These are phyloP conservation scores for Suillus subaureus DNA, from an alignment of 768 basidiomycete genomes.

Conservation along the genomic window DNA sequence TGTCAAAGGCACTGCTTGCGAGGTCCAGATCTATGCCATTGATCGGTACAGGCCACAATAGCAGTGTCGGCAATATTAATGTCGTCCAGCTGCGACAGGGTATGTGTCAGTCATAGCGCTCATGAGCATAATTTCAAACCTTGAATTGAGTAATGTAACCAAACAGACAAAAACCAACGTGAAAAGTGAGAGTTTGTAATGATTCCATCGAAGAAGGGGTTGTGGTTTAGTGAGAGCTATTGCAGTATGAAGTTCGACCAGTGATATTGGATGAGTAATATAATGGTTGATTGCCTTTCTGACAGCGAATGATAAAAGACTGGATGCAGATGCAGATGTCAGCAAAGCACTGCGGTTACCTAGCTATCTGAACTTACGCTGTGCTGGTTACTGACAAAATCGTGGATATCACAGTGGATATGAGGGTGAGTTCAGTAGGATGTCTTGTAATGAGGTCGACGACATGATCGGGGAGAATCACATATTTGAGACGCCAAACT, in stretches of 20 bases:
- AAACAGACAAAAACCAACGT: background rate
- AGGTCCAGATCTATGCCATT: background rate
- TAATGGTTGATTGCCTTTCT: background rate
- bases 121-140: background rate
- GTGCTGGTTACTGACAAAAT: background rate
- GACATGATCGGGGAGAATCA: background rate
- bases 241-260: background rate
- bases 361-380: background rate
- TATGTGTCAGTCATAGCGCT: background rate
- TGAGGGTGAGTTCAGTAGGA: background rate
- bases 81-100: background rate
- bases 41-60: background rate
- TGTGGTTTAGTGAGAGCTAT: background rate
- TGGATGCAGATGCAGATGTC: background rate
- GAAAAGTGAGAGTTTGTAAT: background rate
- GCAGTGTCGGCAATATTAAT: background rate
- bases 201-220: background rate
- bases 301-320: background rate
- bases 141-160: background rate
- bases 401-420: background rate
- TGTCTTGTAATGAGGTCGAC: background rate
- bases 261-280: background rate
- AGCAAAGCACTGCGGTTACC: background rate
- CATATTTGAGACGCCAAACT: background rate
- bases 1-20: background rate